Base-by-base conservation (phyloP, 768 basidiomycete genomes). In the Vishniacozyma victoriae region DNA sequence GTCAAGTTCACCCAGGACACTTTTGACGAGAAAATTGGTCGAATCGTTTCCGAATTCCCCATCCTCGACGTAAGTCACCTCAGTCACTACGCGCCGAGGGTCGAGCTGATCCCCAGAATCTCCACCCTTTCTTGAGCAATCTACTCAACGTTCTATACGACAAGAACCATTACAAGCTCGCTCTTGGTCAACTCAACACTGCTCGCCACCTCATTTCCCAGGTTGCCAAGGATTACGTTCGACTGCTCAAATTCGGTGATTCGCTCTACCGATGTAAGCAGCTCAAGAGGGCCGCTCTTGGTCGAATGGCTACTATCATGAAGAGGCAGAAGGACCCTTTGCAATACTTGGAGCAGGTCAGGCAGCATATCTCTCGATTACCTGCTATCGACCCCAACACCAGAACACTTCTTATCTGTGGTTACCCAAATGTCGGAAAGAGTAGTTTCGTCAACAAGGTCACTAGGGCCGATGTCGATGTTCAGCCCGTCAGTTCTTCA, bases 371-470 rank as follows among this genome's bases (percentile, higher is more conserved):
- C 61, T 91, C 89, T 33, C 91, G 95, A 82, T 82, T 99, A 39
- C 95, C 95, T 23, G 83, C 88, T 18, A 97, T 99, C 74, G 93
- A 99, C 70, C 95, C 95, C 22, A 96, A 89, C 74, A 96, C 95
- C 18, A 84, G 95, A 43, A 99, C 95, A 0, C 84, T 99, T 52
- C 81, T 99, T 56, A 87, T 99, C 63, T 97, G 95, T 67, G 95
- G 95, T 46, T 99, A 97, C 75, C 95, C 95, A 15, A 99, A 99
- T 71, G 95, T 99, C 69, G 95, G 95, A 48, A 99, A 99, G 76
- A 95, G 91, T 13, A 93, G 90, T 19, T 99, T 99, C 74, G 91
- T 99, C 64, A 99, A 99, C 83, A 97, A 97, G 75, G 89, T 99
- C 68, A 97, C 95, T 18, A 85, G 95, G 42, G 95, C 93, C 43